These are phyloP conservation scores for Heliamphora exappendiculata DNA, from an alignment of 148 eudicot genomes.

Conservation along the genomic window DNA sequence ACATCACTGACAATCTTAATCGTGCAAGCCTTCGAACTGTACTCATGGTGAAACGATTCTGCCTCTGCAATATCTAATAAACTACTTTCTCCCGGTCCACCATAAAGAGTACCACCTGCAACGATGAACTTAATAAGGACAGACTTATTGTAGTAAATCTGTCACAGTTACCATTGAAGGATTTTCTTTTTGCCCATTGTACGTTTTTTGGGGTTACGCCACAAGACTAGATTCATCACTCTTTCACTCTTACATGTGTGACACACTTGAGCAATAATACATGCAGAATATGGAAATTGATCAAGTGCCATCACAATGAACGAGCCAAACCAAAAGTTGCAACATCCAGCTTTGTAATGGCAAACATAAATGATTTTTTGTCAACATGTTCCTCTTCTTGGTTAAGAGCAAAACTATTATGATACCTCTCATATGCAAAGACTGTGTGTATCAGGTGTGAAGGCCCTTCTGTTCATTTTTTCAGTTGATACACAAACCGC, in stretches of 20 bases:
- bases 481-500: too few relatives aligned
- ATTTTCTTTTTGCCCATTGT: neutral
- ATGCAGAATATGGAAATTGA: neutral
- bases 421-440: neutral
- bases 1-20: conserved; percentile 78
- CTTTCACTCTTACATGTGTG: neutral
- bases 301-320: neutral
- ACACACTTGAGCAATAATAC: neutral
- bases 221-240: neutral
- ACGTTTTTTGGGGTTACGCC: neutral
- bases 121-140: too few relatives aligned
- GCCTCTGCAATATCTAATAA: conserved; percentile 38
- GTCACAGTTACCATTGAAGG: neutral
- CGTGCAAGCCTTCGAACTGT: conserved; percentile 67
- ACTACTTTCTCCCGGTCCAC: conserved; percentile 72
- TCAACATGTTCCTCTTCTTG: neutral
- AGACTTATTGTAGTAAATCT: neutral
- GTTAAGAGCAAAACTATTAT: neutral
- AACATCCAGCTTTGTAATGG: neutral
- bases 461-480: neutral
- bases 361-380: neutral
- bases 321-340: neutral
- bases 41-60: conserved; percentile 71
- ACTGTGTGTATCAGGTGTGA: neutral
- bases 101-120: conserved; percentile 71